Conservation (phyloP, 2,329 filamentous ascomycete species). For the Exophiala xenobiotica region DNA sequence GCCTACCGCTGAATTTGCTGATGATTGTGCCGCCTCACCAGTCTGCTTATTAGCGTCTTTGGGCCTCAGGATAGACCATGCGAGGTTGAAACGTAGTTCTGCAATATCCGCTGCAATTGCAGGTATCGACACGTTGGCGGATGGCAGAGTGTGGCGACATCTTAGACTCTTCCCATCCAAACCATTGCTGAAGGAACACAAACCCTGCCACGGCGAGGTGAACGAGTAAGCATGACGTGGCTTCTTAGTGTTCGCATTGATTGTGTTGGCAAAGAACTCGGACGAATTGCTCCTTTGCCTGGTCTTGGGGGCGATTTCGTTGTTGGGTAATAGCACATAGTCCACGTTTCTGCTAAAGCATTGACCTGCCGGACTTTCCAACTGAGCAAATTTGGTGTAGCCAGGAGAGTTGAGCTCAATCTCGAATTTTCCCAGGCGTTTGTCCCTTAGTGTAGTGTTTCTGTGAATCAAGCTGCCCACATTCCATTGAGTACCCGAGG, state of each 20-base stretch:
- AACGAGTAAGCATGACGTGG: conserved; percentile 52
- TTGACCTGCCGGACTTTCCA: conserved; percentile 21
- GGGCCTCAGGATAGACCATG: conserved; percentile 32
- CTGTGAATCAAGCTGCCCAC: conserved; percentile 61
- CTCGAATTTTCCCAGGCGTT: conserved; percentile 37
- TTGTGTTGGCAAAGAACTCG: conserved; percentile 8
- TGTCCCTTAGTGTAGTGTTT: conserved; percentile 15
- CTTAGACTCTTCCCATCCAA: conserved; percentile 71
- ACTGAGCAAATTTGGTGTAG: conserved; percentile 57
- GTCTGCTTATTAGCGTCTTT: conserved; percentile 23
- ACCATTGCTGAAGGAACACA: conserved; percentile 81
- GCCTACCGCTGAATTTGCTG: neutral
- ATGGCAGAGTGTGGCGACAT: conserved; percentile 68
- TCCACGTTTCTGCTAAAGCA: conserved; percentile 15
- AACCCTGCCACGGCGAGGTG: conserved; percentile 79
- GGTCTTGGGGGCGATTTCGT: neutral
- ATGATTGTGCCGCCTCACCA: conserved; percentile 9
- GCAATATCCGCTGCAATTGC: conserved; percentile 56
- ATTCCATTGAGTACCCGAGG: conserved; percentile 71
- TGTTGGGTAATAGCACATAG: conserved; percentile 16
- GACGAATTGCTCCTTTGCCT: conserved; percentile 17
- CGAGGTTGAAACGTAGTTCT: conserved; percentile 85
- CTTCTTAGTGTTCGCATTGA: conserved; percentile 9
- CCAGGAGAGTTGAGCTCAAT: conserved; percentile 61
- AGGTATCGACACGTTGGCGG: conserved; percentile 31